phyloP scores from a whole-genome alignment of 1,284 basidiomycete species.

The Cutaneotrichosporon mucoides region DNA sequence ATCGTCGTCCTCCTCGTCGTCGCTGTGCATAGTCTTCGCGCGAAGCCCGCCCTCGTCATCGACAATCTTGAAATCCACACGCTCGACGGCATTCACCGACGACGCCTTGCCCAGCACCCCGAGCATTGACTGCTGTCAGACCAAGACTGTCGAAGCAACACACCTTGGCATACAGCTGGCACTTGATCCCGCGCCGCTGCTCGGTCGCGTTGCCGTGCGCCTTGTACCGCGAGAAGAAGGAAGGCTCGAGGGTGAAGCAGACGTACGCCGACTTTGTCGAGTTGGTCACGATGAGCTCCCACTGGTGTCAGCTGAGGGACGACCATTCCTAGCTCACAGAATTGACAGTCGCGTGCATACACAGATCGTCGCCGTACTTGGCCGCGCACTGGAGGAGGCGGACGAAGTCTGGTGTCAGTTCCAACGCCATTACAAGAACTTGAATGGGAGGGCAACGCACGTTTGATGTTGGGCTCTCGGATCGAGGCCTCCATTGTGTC shows the following conservation, averaged over 20 bases:
- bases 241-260: constrained; percentile 37
- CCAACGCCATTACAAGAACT: constrained; percentile 46
- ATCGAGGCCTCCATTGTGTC: constrained; percentile 37
- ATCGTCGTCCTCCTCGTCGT: constrained; percentile 17
- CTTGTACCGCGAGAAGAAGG: constrained; percentile 41
- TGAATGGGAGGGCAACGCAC: constrained; percentile 13
- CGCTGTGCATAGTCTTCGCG: constrained; percentile 6
- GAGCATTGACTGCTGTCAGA: constrained; percentile 38
- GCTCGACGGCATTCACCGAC: constrained; percentile 35
- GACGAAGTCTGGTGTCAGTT: constrained; percentile 39
- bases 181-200: constrained; percentile 39
- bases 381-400: constrained; percentile 45
- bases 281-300: constrained; percentile 46
- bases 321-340: constrained; percentile 20
- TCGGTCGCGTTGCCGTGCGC: constrained; percentile 22
- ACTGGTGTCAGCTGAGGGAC: constrained; percentile 24
- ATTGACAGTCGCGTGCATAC: constrained; percentile 39
- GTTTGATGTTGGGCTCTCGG: constrained; percentile 29
- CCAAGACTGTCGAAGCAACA: constrained; percentile 1
- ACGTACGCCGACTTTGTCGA: constrained; percentile 46
- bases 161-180: constrained; percentile 45
- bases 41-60: constrained; percentile 32
- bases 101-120: constrained; percentile 41
- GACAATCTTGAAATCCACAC: constrained; percentile 41
- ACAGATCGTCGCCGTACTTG: constrained; percentile 47